phyloP scores from a whole-genome alignment of 768 basidiomycete species.

The Serendipita sp. region DNA sequence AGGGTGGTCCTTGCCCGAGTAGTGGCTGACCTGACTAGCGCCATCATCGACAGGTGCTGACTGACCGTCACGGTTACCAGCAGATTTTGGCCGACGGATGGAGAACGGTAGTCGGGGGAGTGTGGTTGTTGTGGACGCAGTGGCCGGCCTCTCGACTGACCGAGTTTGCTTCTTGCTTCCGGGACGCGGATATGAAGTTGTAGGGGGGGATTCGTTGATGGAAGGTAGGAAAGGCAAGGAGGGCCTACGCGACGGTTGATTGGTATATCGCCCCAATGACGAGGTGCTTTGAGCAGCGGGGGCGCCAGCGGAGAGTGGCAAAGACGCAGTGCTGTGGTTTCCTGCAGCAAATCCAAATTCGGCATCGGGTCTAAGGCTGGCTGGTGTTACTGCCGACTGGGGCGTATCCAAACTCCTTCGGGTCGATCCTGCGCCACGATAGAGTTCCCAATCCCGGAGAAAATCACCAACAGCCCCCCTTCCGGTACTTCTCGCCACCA shows the following conservation, averaged over 20 bases:
- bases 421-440: not conserved
- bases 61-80: not conserved
- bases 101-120: not conserved
- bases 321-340: not conserved
- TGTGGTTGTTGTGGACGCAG: not conserved
- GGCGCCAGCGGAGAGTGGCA: not conserved
- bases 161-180: not conserved
- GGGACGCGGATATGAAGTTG: not conserved
- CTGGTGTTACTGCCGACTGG: not conserved
- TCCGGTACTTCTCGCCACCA: not conserved
- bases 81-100: not conserved
- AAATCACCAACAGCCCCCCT: not conserved
- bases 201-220: not conserved
- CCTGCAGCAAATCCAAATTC: not conserved
- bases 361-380: not conserved
- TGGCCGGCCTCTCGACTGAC: not conserved
- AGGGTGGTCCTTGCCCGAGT: not conserved
- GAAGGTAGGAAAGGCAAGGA: slow-evolving; percentile 1
- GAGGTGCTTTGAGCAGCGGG: not conserved
- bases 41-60: not conserved
- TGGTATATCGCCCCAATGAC: not conserved
- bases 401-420: slow-evolving; percentile 1
- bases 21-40: not conserved
- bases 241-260: not conserved
- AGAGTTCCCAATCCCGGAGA: not conserved